These are phyloP conservation scores for Cystoisospora suis DNA, from an alignment of 169 alveolate species.

Conservation along the genomic window DNA sequence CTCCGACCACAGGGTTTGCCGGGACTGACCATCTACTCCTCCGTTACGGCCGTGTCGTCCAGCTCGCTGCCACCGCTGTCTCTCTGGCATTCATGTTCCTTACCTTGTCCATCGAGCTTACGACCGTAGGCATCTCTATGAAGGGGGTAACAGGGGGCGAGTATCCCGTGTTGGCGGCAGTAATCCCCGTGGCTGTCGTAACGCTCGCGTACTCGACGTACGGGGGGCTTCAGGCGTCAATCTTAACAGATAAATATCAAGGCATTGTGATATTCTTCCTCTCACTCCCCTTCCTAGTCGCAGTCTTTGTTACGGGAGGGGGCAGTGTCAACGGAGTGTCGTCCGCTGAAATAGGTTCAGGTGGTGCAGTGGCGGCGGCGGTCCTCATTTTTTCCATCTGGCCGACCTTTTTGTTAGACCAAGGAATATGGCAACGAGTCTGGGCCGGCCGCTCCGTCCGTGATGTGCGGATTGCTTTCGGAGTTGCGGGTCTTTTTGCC, in stretches of 20 bases:
- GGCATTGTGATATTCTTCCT: slow-evolving; percentile 23
- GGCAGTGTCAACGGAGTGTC: neutral
- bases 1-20: slow-evolving; percentile 12
- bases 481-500: slow-evolving; percentile 13
- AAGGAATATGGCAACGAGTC: slow-evolving; percentile 68
- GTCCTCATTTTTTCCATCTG: slow-evolving; percentile 51
- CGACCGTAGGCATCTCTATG: slow-evolving; percentile 60
- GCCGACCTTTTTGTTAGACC: slow-evolving; percentile 53
- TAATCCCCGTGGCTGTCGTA: slow-evolving; percentile 49
- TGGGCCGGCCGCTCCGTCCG: slow-evolving; percentile 12
- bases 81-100: slow-evolving; percentile 60
- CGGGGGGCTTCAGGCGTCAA: slow-evolving; percentile 52
- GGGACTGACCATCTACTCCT: slow-evolving; percentile 43
- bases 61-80: slow-evolving; percentile 21
- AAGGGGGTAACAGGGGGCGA: slow-evolving; percentile 4
- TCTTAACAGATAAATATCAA: slow-evolving; percentile 50
- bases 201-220: slow-evolving; percentile 55
- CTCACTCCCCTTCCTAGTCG: slow-evolving; percentile 19
- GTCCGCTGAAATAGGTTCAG: neutral
- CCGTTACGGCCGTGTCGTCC: slow-evolving; percentile 56
- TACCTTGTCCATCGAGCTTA: slow-evolving; percentile 52
- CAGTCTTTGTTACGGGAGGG: slow-evolving; percentile 1
- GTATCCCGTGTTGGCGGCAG: slow-evolving; percentile 21
- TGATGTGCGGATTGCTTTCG: slow-evolving; percentile 46
- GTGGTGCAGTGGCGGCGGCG: neutral